Base-by-base conservation (phyloP, 495 filamentous ascomycete species). In the Penicillium fimorum region DNA sequence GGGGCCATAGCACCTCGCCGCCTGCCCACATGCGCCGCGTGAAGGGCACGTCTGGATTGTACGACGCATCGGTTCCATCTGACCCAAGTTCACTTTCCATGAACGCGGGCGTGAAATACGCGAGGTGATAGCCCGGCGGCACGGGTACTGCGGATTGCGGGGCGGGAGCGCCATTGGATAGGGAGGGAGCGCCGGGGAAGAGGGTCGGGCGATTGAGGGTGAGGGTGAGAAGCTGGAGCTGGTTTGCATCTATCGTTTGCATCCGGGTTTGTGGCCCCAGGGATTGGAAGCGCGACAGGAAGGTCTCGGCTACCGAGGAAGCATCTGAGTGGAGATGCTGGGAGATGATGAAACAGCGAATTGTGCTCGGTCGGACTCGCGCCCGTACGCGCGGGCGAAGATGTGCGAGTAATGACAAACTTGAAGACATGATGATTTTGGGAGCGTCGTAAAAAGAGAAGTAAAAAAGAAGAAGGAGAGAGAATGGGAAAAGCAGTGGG, bases 1-100 rank as follows among this genome's bases (percentile, higher is more conserved):
- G 70, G 7, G 69, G 70, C 82, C 81, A 86, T n/a, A 62, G 48
- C 24, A 86, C 73, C 54, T 76, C 71, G 0, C 89, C 90, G 25
- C 89, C 89, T 3, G 87, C 87, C 90, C 90, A 95, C 83, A 95
- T 86, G 24, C 89, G 82, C 22, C 87, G 77, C 24, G 76, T 80
- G 56, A 84, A 92, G 0, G 86, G 84, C 0, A 55, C 30, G 4
- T 82, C 80, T 0, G 90, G 89, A 42, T 79, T 85, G 56, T 91
- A 89, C 2, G 80, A 80, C 3, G 73, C 69, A 69, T 93, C 90
- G 2, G 88, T 89, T 33, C 90, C 90, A 70, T 95, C 90, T 3
- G 69, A 63, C 2, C 85, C 79, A 4, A 92, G 79, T 3, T 79
- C 63, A 15, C 63, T 70, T 54, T 81, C 74, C 2, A 78, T 69